Conservation (phyloP, 2,329 filamentous ascomycete species). For the Pseudogymnoascus sp. region DNA sequence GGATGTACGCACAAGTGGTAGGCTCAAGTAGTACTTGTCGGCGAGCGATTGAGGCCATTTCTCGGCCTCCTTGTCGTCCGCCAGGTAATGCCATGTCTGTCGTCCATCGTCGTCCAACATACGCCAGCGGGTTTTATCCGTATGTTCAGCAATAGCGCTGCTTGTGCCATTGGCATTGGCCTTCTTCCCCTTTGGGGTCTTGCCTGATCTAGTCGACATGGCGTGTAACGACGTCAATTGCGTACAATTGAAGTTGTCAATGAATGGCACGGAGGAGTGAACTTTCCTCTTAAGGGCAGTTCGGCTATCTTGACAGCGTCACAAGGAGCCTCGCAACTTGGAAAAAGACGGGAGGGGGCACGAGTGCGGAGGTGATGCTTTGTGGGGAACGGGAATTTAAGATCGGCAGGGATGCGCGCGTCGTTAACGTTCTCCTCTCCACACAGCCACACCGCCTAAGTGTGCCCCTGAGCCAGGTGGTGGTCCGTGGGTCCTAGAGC, state of each 20-base stretch:
- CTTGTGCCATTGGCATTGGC: neutral
- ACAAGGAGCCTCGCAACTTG: neutral
- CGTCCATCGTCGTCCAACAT: slow-evolving; percentile 73
- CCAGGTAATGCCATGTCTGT: slow-evolving; percentile 91
- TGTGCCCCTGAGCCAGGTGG: neutral
- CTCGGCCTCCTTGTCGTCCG: slow-evolving; percentile 59
- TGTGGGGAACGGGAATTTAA: neutral
- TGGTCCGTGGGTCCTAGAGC: neutral
- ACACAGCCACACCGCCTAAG: neutral
- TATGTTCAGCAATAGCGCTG: slow-evolving; percentile 43
- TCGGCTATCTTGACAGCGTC: neutral
- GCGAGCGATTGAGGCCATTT: slow-evolving; percentile 79
- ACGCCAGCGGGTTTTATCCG: slow-evolving; percentile 78
- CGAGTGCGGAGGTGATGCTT: neutral
- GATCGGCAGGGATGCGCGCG: neutral
- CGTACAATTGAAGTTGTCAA: neutral
- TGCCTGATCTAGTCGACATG: neutral
- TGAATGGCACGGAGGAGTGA: neutral
- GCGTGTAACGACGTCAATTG: neutral
- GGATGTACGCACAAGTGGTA: slow-evolving; percentile 57
- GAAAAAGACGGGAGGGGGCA: neutral
- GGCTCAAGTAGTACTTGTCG: slow-evolving; percentile 82
- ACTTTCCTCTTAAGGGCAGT: neutral
- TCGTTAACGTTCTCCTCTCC: neutral
- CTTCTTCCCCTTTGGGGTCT: neutral